Evolutionary conservation across 768 basidiomycete genomes (phyloP).

Genomic region (Agaricus sinodeliciosus): DNA sequence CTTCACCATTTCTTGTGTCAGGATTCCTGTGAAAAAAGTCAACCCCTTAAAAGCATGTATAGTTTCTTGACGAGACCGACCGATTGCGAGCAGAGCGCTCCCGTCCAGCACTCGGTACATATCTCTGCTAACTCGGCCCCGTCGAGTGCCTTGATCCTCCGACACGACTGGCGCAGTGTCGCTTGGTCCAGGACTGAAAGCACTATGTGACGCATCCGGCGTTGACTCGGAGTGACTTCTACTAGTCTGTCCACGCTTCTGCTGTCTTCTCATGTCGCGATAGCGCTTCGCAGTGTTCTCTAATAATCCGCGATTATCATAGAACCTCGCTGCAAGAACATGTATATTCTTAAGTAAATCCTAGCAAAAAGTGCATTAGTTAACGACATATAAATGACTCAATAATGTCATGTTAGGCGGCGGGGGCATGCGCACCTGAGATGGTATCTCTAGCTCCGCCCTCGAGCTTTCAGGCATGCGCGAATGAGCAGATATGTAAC

Average conservation of each 20-base stretch:
- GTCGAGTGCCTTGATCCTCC: conserved; percentile 14
- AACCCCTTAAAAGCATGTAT: neutral
- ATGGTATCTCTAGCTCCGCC: neutral
- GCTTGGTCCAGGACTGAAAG: conserved; percentile 1
- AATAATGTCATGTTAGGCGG: neutral
- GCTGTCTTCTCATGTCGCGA: conserved; percentile 35
- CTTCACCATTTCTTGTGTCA: conserved; percentile 61
- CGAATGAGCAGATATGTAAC: conserved; percentile 3
- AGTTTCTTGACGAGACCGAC: conserved; percentile 27
- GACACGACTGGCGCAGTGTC: conserved; percentile 4
- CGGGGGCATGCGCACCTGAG: neutral
- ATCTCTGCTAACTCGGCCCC: conserved; percentile 31
- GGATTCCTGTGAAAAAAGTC: conserved; percentile 40
- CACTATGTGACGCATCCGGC: conserved; percentile 12
- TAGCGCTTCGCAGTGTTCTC: conserved; percentile 41
- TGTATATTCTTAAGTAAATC: conserved; percentile 47
- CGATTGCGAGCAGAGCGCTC: conserved; percentile 65
- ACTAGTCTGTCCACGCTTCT: conserved; percentile 5
- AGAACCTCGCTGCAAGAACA: conserved; percentile 44
- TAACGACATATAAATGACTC: conserved; percentile 7
- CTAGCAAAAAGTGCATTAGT: conserved; percentile 18
- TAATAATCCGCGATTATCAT: conserved; percentile 55
- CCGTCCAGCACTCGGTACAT: conserved; percentile 78
- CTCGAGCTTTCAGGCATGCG: neutral
- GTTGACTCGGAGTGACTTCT: neutral